Conservation (phyloP, 2,329 filamentous ascomycete species). For the Stagonosporopsis chrysanthemi region DNA sequence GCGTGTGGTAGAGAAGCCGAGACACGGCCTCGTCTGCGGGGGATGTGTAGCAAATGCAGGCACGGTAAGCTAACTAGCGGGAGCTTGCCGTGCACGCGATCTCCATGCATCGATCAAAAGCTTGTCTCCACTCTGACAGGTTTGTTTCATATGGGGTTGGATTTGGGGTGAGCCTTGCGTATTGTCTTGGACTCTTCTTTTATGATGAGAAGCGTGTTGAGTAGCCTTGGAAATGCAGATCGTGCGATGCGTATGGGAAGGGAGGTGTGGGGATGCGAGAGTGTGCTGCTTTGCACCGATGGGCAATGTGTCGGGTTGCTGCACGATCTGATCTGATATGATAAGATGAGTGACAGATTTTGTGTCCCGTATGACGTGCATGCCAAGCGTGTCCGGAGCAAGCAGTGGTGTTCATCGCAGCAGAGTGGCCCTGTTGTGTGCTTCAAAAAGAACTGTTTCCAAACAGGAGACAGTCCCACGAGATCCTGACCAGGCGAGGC, state of each 20-base stretch:
- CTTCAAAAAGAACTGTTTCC: neutral
- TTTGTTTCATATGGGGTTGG: conserved; percentile 3
- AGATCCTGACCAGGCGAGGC: too few species aligned
- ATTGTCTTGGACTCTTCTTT: neutral
- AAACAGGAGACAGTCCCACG: neutral
- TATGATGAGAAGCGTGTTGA: neutral
- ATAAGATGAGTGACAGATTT: conserved; percentile 28
- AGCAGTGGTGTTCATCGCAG: neutral
- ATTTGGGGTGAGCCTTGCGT: neutral
- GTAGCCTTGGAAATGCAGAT: neutral
- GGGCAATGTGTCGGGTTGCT: conserved; percentile 5
- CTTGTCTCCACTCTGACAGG: conserved; percentile 16
- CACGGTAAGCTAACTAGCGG: conserved; percentile 34
- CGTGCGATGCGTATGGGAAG: neutral
- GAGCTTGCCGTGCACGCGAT: conserved; percentile 22
- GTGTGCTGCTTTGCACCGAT: neutral
- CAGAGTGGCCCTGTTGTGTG: neutral
- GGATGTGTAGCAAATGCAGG: conserved; percentile 22
- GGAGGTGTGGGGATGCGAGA: neutral
- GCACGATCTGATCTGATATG: conserved; percentile 23
- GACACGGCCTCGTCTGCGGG: conserved; percentile 11
- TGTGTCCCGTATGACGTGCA: conserved; percentile 32
- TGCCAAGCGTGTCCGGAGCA: conserved; percentile 10
- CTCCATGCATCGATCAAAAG: conserved; percentile 25
- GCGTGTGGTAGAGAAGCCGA: neutral